These are phyloP conservation scores for Neoboletus brunneissimus DNA, from an alignment of 768 basidiomycete genomes.

Conservation along the genomic window DNA sequence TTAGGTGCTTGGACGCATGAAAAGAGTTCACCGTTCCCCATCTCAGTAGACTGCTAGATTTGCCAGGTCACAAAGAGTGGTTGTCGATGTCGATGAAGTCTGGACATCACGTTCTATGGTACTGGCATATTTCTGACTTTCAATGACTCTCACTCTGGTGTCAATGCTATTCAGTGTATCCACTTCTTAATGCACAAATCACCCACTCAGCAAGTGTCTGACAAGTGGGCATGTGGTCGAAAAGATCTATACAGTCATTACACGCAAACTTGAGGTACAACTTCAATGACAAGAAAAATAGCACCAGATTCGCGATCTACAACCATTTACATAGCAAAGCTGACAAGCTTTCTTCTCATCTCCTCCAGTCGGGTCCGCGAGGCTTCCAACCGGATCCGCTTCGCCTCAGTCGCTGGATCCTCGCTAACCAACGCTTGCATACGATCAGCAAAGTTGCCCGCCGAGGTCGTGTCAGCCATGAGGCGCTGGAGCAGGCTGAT, in stretches of 20 bases:
- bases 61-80: no score
- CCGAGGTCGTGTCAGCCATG: slow-evolving; percentile 17
- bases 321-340: slow-evolving; percentile 19
- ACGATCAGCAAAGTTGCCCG: slow-evolving; percentile 22
- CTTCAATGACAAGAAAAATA: background rate
- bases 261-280: background rate
- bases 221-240: background rate
- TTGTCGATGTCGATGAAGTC: no score
- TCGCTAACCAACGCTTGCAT: slow-evolving; percentile 46
- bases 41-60: no score
- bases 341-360: slow-evolving; percentile 37
- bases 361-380: slow-evolving; percentile 37
- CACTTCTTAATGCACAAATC: no score
- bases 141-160: no score
- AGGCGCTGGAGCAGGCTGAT: slow-evolving; percentile 35
- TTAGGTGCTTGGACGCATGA: background rate
- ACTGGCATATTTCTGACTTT: no score
- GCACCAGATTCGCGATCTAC: background rate
- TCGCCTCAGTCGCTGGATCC: slow-evolving; percentile 37
- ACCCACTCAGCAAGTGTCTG: background rate
- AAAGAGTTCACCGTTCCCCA: background rate
- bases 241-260: background rate
- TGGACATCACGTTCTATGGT: no score
- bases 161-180: no score
- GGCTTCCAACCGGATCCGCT: slow-evolving; percentile 34